Evolutionary conservation across 2,329 filamentous ascomycete genomes (phyloP), one percentile per base, ranked within the genome.

Genomic region (Trichophyton benhamiae): DNA sequence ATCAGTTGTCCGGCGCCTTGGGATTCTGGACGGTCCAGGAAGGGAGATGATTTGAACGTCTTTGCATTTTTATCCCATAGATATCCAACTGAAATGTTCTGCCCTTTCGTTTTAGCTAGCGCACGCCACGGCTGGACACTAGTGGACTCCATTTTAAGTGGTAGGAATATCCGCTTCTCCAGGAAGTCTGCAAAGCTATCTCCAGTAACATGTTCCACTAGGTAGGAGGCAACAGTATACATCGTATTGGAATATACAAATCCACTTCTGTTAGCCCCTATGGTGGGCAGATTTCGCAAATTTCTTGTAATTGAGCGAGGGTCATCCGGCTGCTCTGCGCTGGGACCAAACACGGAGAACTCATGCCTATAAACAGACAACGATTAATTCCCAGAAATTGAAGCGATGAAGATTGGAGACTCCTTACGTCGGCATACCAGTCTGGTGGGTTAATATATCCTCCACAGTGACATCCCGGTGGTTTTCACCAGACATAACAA

Each of bases 361-460:
- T 53, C 49, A 33, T 53, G 49, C 6, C 49, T 53, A n/a, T 33
- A 27, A 13, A 22, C 13, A 4, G 22, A 25, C 11, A 7, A 53
- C 33, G 22, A 7, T 53, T 53, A 53, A 25, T 20, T 4, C 20
- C 44, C 1, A 7, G 15, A 15, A n/a, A 13, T 33, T 58, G 6
- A 58, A 38, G 27, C 27, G 9, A 41, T 3, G n/a, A 6, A 2
- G n/a, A 15, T 25, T 6, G 22, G 30, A 58, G 27, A 15, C 57
- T 64, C 79, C 77, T 67, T 77, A 79, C 42, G 72, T 64, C 1
- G 80, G 72, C 62, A 81, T 72, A 8, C 82, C 81, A 0, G 77
- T 80, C 3, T 80, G 74, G 66, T 84, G 82, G 58, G 76, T 76
- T 0, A 82, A 72, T 1, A 80, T 76, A 61, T 85, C 82, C 61